Evolutionary conservation across 331 rosid species (phyloP), one percentile per base, ranked within the genome.

Genomic region (Acacia pycnantha): DNA sequence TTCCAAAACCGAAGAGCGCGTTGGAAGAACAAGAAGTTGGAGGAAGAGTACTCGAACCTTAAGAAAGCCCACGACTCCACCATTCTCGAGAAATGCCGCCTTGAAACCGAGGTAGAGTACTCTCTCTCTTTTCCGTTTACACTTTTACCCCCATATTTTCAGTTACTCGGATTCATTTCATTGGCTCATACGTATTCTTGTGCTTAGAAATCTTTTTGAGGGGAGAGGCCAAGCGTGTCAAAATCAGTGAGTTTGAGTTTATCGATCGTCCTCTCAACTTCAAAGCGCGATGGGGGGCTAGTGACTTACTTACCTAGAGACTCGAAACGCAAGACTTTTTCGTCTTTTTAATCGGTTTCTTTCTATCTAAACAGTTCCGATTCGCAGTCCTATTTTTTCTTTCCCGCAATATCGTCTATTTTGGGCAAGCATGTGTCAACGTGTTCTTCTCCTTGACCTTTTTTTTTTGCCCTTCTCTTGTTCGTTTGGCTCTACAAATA

Each of bases 21-120:
- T 0, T 96, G 99, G 99, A 96, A 90, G 99, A 96, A 88, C 90
- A 92, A 92, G 85, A 96, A 92, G 78, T 64, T 96, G 51, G 98
- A 96, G 79, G 93, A 96, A 62, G 97, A 91, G 77, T 94, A 89
- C 90, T 87, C 93, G 4, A 83, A 0, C 72, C 88, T 96, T 12
- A 91, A 91, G 78, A 90, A 84, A 83, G 5, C 70, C 21, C 90
- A 92, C 3, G 97, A 96, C 26, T 70, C 84, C 69, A 83, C 85
- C 65, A n/a, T 86, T 73, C 66, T 88, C 4, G 95, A 96, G 70
- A 94, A 92, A 78, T 88, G 95, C 76, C 87, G 68, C 77, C 89
- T 96, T 9, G 90, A 96, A 83, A 90, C 90, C 31, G 92, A 96
- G 98, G 99, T 96, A 50, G 15, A 13, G 1, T 3, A 37, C 16